A percentile compares a stretch with the other conserved stretches of the same genome.
Conservation (phyloP, 2,329 filamentous ascomycete genomes). For the Botrytis galanthina region DNA sequence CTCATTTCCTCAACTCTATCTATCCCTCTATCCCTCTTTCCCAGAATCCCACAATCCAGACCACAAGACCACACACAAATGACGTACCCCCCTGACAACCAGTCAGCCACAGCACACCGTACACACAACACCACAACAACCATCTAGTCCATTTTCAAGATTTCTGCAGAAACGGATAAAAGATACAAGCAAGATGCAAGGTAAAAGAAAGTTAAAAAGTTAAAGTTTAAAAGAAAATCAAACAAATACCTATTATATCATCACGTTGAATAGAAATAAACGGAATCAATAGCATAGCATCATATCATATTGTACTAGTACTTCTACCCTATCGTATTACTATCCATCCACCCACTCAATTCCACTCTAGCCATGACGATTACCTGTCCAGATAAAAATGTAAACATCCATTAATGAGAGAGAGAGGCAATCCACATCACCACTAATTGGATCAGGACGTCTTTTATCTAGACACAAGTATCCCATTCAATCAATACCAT, state of each 20-base stretch:
- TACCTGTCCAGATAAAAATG: not conserved
- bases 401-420: not conserved
- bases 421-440: not conserved
- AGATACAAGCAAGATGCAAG: too few species aligned
- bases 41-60: not conserved
- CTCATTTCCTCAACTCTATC: not conserved
- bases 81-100: not conserved
- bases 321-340: not conserved
- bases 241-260: too few species aligned
- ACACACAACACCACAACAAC: too few species aligned
- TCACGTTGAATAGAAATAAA: too few species aligned
- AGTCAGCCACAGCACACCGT: too few species aligned
- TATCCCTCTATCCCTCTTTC: not conserved
- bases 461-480: not conserved
- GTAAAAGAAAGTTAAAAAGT: too few species aligned
- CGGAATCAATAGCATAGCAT: not conserved
- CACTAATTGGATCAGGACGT: not conserved
- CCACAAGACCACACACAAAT: not conserved
- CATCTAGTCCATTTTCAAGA: too few species aligned
- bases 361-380: not conserved
- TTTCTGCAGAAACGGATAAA: too few species aligned
- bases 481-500: not conserved
- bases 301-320: not conserved
- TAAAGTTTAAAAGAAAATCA: too few species aligned
- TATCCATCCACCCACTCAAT: not conserved